Conservation (phyloP, 768 basidiomycete species). For the Termitomyces bulborhizus region DNA sequence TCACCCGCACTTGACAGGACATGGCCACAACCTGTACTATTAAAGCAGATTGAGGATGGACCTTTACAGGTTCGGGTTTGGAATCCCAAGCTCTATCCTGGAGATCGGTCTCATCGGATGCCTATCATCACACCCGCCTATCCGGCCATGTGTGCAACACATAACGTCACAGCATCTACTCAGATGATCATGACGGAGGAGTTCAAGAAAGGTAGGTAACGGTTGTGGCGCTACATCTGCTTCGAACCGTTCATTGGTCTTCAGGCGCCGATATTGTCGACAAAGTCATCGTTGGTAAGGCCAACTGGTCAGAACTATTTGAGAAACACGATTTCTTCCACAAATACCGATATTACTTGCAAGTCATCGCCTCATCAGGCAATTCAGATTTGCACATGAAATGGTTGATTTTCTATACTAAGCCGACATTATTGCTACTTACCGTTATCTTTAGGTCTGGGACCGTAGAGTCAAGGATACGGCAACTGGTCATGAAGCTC, state of each 20-base stretch:
- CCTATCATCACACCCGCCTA: conserved; percentile 99
- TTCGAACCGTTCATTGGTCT: conserved; percentile 8
- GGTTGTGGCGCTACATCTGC: background rate
- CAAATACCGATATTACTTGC: conserved; percentile 93
- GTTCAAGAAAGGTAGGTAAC: conserved; percentile 73
- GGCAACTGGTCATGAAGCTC: conserved; percentile 96
- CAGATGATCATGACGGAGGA: conserved; percentile 96
- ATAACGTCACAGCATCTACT: conserved; percentile 94
- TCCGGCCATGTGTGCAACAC: conserved; percentile 98
- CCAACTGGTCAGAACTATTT: conserved; percentile 92
- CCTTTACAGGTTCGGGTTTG: conserved; percentile 91
- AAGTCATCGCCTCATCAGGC: conserved; percentile 89
- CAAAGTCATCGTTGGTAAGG: conserved; percentile 78
- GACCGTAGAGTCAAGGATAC: conserved; percentile 95
- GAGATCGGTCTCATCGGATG: conserved; percentile 94
- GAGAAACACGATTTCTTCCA: conserved; percentile 95
- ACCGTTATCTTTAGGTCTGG: conserved; percentile 49
- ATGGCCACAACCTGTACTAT: conserved; percentile 97
- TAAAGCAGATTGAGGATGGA: conserved; percentile 96
- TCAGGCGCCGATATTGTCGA: conserved; percentile 91
- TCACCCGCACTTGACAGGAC: conserved; percentile 47
- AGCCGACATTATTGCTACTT: background rate
- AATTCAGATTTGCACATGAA: conserved; percentile 83
- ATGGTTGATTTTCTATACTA: conserved; percentile 52
- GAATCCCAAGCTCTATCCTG: conserved; percentile 96